Conservation (phyloP, 2,329 filamentous ascomycete species). For the Fonsecaea monophora region DNA sequence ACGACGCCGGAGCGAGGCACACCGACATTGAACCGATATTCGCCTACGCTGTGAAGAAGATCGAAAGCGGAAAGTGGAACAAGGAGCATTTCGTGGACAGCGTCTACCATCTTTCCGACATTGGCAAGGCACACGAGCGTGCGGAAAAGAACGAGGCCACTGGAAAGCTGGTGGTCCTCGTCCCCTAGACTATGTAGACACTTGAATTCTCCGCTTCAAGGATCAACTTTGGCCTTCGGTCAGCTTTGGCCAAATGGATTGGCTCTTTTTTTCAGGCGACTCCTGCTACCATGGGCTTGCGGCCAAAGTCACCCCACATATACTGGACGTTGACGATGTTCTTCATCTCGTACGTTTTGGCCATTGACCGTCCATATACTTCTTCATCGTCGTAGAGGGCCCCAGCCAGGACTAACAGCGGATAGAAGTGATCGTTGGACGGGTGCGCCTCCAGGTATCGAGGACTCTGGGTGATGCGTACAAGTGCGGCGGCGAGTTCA, state of each 20-base stretch:
- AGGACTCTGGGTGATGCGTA: not conserved
- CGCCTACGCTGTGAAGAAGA: not conserved
- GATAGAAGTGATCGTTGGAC: not conserved
- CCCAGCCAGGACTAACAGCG: not conserved
- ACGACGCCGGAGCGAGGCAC: slow-evolving; percentile 1
- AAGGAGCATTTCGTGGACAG: slow-evolving; percentile 5
- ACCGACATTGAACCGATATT: not conserved
- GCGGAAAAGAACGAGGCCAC: slow-evolving; percentile 2
- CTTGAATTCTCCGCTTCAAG: no score
- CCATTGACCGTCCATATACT: not conserved
- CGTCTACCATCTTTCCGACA: not conserved
- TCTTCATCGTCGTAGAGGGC: not conserved
- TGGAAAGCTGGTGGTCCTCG: slow-evolving; percentile 1
- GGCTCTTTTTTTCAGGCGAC: not conserved
- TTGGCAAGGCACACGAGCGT: not conserved
- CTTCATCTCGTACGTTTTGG: not conserved
- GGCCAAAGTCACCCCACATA: not conserved
- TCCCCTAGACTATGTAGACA: not conserved
- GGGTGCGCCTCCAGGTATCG: not conserved
- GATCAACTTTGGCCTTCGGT: no score
- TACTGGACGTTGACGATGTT: not conserved
- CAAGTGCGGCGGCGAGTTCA: not conserved
- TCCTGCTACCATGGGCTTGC: not conserved
- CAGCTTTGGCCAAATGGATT: no score
- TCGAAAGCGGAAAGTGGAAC: not conserved